Evolutionary conservation across 163 green algal species (phyloP).

Genomic region (Scenedesmus sp.): DNA sequence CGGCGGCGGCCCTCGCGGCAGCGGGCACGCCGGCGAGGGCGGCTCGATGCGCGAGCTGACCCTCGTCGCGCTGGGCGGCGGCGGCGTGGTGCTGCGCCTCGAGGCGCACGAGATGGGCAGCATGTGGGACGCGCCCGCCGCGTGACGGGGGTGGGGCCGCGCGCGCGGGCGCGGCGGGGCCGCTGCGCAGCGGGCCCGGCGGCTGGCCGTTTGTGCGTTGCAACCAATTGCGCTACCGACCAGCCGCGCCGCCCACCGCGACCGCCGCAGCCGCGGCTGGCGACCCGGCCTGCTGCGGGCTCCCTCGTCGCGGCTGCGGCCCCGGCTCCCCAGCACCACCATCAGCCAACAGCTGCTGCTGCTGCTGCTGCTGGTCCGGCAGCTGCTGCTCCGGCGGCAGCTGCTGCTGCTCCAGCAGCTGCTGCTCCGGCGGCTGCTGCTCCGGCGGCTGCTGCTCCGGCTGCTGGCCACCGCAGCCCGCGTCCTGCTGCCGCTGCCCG

Average conservation of each 20-base stretch:
- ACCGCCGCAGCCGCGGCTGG: no score
- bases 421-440: neutral
- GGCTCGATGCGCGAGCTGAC: slow-evolving; percentile 34
- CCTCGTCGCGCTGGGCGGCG: slow-evolving; percentile 32
- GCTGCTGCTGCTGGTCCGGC: neutral
- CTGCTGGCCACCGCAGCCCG: neutral
- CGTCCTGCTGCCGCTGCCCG: neutral
- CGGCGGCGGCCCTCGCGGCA: neutral
- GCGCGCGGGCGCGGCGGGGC: no score
- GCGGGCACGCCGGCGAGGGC: neutral
- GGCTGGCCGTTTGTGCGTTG: no score
- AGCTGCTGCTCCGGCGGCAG: neutral
- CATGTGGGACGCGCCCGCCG: slow-evolving; percentile 20
- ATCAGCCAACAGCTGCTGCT: slow-evolving; percentile 3
- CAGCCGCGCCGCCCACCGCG: no score
- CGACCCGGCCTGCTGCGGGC: no score
- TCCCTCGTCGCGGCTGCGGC: no score
- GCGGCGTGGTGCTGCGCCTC: slow-evolving; percentile 18
- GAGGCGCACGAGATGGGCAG: slow-evolving; percentile 42
- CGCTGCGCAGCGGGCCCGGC: no score
- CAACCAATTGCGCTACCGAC: no score
- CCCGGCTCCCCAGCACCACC: no score
- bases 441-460: neutral
- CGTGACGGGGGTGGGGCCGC: no score
- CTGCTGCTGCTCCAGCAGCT: neutral